Evolutionary conservation across 2,329 filamentous ascomycete genomes (phyloP).

Genomic region (Dactylellina haptotyla): DNA sequence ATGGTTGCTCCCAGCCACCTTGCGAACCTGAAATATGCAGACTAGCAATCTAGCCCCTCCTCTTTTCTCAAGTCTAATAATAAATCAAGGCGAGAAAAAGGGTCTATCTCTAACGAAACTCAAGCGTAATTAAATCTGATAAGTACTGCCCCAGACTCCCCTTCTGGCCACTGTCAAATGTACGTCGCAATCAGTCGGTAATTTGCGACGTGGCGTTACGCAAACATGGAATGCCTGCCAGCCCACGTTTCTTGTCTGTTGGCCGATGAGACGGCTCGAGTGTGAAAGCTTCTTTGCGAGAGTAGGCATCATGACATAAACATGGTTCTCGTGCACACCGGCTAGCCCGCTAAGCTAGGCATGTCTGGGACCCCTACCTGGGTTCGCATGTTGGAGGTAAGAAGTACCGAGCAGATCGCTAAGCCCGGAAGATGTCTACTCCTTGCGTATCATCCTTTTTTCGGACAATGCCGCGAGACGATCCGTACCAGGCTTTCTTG

Average conservation of each 20-base stretch:
- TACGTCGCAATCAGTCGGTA: neutral
- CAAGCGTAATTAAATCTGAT: neutral
- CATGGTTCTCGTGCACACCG: neutral
- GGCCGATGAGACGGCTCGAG: neutral
- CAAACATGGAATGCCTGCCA: slow-evolving; percentile 14
- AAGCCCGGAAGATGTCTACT: neutral
- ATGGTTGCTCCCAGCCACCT: neutral
- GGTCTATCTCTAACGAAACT: neutral
- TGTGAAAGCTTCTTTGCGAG: neutral
- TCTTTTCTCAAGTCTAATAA: neutral
- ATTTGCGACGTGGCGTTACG: slow-evolving; percentile 1
- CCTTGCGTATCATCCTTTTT: slow-evolving; percentile 3
- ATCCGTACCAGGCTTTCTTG: neutral
- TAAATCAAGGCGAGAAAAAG: neutral
- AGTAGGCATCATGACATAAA: neutral
- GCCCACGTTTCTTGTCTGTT: slow-evolving; percentile 8
- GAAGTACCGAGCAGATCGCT: neutral
- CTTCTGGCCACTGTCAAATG: neutral
- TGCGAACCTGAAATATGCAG: neutral
- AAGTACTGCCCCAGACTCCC: neutral
- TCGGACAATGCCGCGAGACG: slow-evolving; percentile 10
- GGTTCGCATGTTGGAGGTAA: too few relatives aligned
- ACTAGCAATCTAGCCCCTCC: neutral
- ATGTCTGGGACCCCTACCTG: too few relatives aligned
- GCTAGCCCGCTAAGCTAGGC: too few relatives aligned